Base-by-base conservation (phyloP, 345 rosid genomes). In the Arabidopsis arenosa region DNA sequence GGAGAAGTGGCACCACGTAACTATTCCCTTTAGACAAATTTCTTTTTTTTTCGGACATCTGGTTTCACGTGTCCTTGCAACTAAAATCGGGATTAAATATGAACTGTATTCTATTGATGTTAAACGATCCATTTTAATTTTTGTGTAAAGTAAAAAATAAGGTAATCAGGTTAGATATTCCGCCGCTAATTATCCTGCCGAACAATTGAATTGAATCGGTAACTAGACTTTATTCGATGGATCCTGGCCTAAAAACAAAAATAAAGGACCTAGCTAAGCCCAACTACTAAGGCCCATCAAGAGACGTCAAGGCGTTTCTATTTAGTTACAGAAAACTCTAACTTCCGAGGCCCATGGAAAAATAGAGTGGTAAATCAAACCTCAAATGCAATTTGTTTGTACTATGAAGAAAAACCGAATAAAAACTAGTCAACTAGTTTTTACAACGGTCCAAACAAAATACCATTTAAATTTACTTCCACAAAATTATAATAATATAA, bases 1-100 rank as follows among this genome's bases (percentile, higher is more conserved):
- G 62, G 41, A 66, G 66, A 76, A 69, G 49, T 54, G 60, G 43
- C 58, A 49, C 35, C 70, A 63, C 80, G 75, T 53, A 68, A 37
- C 9, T 65, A 39, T 2, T 9, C 10, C 48, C 32, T 65, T 56
- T 3, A 12, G 53, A 66, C 78, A 58, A 32, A 28, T 48, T 58
- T 68, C 39, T 67, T 17, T 18, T 47, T 15, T 49, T 39, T n/a
- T 39, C n/a, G 36, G 54, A 67, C 47, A 39, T 51, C 13, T 49
- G 48, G 30, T 52, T 75, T 10, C 41, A 75, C 79, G 74, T 75
- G 79, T 75, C 79, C 37, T 57, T 30, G 0, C n/a, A 23, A 26
- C 59, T 57, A 28, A 26, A 57, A 5, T 17, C 32, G 3, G 41
- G 58, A 60, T 32, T 45, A 57, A 32, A n/a, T 55, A 32, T 5